phyloP scores from a whole-genome alignment of 139 green algal species.

The Limnomonas spitsbergensis region DNA sequence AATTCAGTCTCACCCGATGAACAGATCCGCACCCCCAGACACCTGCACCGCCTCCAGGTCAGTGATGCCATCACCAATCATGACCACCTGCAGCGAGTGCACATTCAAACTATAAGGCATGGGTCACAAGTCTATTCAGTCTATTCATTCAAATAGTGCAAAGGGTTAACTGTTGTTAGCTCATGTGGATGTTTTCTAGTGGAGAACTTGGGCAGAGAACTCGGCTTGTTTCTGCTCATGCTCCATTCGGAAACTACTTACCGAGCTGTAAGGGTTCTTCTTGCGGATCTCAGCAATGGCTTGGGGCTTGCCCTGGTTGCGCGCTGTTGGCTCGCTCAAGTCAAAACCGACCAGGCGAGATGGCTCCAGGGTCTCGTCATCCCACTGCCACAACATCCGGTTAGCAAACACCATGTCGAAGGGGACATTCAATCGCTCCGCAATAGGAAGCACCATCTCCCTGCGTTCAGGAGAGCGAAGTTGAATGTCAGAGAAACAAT shows the following conservation, averaged over 20 bases:
- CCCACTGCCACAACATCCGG: conserved; percentile 63
- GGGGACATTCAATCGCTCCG: conserved; percentile 55
- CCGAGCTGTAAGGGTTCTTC: conserved; percentile 62
- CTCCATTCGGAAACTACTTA: too few relatives aligned
- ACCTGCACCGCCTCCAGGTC: conserved; percentile 62
- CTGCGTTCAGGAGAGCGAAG: conserved; percentile 25
- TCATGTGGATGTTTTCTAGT: background rate
- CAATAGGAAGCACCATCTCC: conserved; percentile 69
- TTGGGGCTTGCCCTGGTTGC: conserved; percentile 61
- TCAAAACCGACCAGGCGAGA: conserved; percentile 68
- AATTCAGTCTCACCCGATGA: conserved; percentile 49
- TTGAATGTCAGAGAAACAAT: background rate
- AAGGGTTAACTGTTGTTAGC: background rate
- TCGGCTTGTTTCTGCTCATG: too few relatives aligned
- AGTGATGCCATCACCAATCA: conserved; percentile 74
- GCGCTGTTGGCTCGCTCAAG: conserved; percentile 50
- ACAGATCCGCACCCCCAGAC: conserved; percentile 62
- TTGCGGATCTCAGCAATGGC: conserved; percentile 53
- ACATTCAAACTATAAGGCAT: background rate
- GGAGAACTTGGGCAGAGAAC: background rate
- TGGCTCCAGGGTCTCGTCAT: conserved; percentile 19
- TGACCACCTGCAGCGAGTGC: conserved; percentile 41
- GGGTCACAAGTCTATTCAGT: background rate
- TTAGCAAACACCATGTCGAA: conserved; percentile 69
- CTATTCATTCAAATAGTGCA: background rate